Evolutionary conservation across 768 basidiomycete species (phyloP), one percentile per base, ranked within the genome.

Genomic region (Pleurotus sapidus): DNA sequence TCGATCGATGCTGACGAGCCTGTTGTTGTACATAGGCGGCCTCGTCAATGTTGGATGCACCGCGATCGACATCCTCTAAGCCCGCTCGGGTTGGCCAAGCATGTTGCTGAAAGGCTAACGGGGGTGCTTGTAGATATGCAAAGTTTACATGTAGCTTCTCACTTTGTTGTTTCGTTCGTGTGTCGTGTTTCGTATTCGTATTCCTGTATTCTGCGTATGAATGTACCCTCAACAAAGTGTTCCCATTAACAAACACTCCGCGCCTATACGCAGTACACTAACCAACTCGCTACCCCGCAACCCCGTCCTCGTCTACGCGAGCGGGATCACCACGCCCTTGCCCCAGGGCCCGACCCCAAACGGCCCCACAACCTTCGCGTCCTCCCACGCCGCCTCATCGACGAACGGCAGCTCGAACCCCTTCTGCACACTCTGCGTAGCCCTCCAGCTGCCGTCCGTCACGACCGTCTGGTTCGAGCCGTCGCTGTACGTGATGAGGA

Each of bases 321-420:
- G 20, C 15, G 23, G 47, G 2, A 49, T 15, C 0, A 15, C 14
- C 2, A 5, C 47, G 24, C 24, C 30, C 5, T 14, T 18, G 2
- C 49, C 30, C 53, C 53, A 55, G 9, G 37, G 37, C 20, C 15
- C 14, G 43, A 25, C 15, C 0, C 53, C 53, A 11, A 20, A 55
- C 9, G 23, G 24, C 9, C 30, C 55, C 5, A 56, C 54, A 5
- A 62, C 59, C 46, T 66, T 65, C 7, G 70, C 70, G 39, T 66
- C 57, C 4, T 57, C 53, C 72, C 72, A 73, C 5, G 47, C 55
- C 48, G 58, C 64, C 56, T 71, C 74, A 51, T 74, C 67, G 27
- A 64, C 70, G 1, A 59, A 67, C 4, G 67, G 60, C 15, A 67
- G 59, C 55, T 72, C 60, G 59, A 71, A 75, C 2, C 69, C 70